Base-by-base conservation (phyloP, 1,139 yeast genomes). In the Kurtzmaniella quercitrusa region DNA sequence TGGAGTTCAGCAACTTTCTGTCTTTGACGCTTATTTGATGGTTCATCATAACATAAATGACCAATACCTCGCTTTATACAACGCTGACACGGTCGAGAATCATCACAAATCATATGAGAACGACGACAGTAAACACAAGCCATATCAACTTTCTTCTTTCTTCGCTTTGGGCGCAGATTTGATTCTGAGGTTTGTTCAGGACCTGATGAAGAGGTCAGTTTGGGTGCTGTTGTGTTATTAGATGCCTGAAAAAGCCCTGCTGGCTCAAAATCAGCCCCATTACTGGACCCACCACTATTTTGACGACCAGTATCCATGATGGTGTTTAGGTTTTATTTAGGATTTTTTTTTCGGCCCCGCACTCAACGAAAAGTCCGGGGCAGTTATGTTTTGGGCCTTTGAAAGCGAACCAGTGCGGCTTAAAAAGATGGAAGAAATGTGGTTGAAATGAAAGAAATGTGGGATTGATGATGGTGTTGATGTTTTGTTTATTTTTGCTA, bases 71-170 rank as follows among this genome's bases (percentile, higher is more conserved):
- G 70, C 60, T 87, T 88, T 17, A 89, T 75, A 63, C 98, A 91
- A 42, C 97, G 68, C 42, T 82, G 78, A 59, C 98, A 91, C 2
- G 98, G 98, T 45, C 97, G 70, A 12, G 80, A 69, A 36, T 81
- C 84, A 59, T 89, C 96, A 64, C 98, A 91, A 26, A 89, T 87
- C 94, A 91, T 88, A 60, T 91, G 98, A 1, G 96, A 88, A 39
- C 98, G 70, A 39, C 97, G 76, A 57, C 98, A 91, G 58, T 88
- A 91, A 2, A 91, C 87, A 66, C 98, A 91, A 0, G 98, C 96
- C 45, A 76, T 68, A 23, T 69, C 78, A 23, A 78, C 82, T 56
- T 78, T 82, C 62, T 78, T 79, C 60, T 78, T 76, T 42, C 76
- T 58, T 47, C 64, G 51, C 38, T 45, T 46, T 33, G 39, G 33